Conservation (phyloP, 1,139 yeast genomes). For the Saccharomyces hybrid region DNA sequence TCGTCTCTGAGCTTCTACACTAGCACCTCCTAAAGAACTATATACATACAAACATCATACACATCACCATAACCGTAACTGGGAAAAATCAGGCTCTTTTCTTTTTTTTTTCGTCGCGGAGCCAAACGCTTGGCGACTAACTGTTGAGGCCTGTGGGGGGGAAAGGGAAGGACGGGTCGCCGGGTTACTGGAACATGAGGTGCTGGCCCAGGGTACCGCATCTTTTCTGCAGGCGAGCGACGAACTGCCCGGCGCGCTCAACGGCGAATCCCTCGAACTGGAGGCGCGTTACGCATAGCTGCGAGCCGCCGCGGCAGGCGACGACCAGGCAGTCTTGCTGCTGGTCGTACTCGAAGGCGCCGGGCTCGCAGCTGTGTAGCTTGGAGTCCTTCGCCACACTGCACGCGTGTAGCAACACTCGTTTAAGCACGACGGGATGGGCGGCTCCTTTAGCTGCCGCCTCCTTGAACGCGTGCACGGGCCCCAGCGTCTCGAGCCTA, state of each 20-base stretch:
- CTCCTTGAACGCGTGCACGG: conserved; percentile 45
- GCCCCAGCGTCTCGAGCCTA: conserved; percentile 51
- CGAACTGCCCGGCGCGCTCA: conserved; percentile 42
- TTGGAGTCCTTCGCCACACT: neutral
- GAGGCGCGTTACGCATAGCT: conserved; percentile 33
- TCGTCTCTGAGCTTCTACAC: neutral
- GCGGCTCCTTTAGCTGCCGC: conserved; percentile 16
- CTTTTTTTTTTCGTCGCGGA: no score
- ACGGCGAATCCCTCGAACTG: conserved; percentile 50
- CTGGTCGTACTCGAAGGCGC: conserved; percentile 33
- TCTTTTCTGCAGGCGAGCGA: conserved; percentile 39
- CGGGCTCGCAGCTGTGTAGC: conserved; percentile 34
- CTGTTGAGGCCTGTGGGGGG: neutral
- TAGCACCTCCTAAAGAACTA: neutral
- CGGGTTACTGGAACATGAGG: neutral
- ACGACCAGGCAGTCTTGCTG: conserved; percentile 32
- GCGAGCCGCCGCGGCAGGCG: conserved; percentile 39
- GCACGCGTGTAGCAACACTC: conserved; percentile 43
- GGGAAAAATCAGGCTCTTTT: no score
- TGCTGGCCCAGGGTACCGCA: conserved; percentile 31
- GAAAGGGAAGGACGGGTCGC: no score
- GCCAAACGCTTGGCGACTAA: no score
- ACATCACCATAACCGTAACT: neutral
- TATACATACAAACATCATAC: neutral
- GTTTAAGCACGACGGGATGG: conserved; percentile 24